These are phyloP conservation scores for Xylariales sp. DNA, from an alignment of 2,329 filamentous ascomycete species.

Conservation along the genomic window DNA sequence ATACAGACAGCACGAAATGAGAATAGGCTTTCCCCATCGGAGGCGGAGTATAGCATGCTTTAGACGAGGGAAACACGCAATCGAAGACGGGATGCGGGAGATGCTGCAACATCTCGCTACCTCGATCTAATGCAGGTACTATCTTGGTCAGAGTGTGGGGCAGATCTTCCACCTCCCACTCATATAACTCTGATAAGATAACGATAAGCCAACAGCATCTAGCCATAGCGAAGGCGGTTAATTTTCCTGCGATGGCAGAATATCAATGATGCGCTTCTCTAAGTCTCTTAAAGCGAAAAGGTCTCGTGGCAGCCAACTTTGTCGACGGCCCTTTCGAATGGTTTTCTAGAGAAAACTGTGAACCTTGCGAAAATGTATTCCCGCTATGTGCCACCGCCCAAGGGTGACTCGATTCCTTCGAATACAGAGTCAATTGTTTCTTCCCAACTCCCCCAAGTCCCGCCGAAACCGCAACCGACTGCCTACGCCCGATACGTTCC, in stretches of 20 bases:
- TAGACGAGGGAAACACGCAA: background rate
- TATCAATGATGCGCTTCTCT: constrained; percentile 9
- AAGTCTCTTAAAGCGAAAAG: background rate
- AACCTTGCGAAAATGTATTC: constrained; percentile 51
- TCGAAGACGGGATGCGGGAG: background rate
- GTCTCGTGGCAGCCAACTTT: background rate
- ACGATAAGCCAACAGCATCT: background rate
- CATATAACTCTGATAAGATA: background rate
- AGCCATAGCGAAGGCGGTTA: constrained; percentile 46
- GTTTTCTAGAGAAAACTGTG: background rate
- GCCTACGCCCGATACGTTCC: constrained; percentile 54
- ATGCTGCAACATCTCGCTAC: background rate
- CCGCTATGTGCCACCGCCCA: constrained; percentile 54
- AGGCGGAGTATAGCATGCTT: background rate
- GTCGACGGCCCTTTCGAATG: background rate
- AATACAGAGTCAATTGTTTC: constrained; percentile 19
- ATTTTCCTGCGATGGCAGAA: constrained; percentile 47
- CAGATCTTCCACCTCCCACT: too few relatives aligned
- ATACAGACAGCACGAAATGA: background rate
- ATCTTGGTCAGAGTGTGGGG: too few relatives aligned
- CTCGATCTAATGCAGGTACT: constrained; percentile 14
- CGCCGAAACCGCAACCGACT: constrained; percentile 39
- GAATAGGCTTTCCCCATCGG: background rate
- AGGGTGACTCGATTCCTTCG: constrained; percentile 26
- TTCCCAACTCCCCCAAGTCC: constrained; percentile 25